Base-by-base conservation (phyloP, 176 grass and related monocot genomes). In the Melocanna baccifera region DNA sequence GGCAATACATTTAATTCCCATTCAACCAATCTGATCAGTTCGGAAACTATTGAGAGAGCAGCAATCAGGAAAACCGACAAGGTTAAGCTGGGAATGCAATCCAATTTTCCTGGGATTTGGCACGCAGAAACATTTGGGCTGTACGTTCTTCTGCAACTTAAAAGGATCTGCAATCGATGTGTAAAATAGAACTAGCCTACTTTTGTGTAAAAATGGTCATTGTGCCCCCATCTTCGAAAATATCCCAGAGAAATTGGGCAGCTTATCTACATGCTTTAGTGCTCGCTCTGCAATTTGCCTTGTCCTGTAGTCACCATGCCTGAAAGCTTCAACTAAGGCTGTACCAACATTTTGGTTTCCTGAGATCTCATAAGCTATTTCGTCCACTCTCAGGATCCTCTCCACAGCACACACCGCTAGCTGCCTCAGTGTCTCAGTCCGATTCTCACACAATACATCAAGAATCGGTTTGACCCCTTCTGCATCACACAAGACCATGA, bases 231-330 rank as follows among this genome's bases (percentile, higher is more conserved):
- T 94, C 89, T 90, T 95, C 3, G 92, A 87, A 91, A 95, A 98
- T 76, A 98, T 93, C 53, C 91, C 95, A 25, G 95, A 95, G 87
- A 98, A 98, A 86, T 98, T 98, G 48, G 95, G 95, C 43, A 98
- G 75, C 73, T 98, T 98, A 89, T 98, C 95, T 73, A 98, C 87
- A 88, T 98, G 95, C 76, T 98, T 98, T 28, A 98, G 80, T 77
- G 95, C 95, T 71, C 85, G 84, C 34, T 98, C 92, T n/a, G 95
- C 95, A 46, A 93, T 88, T 90, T 98, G 95, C 77, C 89, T 94
- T 78, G 95, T 98, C 85, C 79, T 93, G 73, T 85, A 86, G 81
- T 98, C 91, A 25, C 95, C 95, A 75, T 93, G 89, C 82, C 91
- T 93, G 84, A 98, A 98, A 40, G 92, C 95, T 75, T 98, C 95